Conservation (phyloP, 2,329 filamentous ascomycete genomes). For the Arthroderma sp. region DNA sequence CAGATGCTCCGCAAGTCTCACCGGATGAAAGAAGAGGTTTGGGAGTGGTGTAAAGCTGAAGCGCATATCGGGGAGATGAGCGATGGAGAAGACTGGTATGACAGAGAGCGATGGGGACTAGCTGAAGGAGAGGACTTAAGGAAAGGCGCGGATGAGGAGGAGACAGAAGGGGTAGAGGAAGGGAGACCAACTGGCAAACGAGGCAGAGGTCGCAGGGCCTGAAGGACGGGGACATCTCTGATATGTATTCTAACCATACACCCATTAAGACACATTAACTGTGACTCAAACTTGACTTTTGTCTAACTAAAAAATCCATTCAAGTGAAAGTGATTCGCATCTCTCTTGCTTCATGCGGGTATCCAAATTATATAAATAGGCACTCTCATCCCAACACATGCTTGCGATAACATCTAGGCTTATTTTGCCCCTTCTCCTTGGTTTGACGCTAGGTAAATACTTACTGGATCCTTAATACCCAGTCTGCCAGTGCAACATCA, state of each 20-base stretch:
- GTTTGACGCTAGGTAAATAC: too few relatives aligned
- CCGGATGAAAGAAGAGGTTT: slow-evolving; percentile 47
- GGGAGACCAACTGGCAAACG: slow-evolving; percentile 30
- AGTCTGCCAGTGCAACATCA: too few relatives aligned
- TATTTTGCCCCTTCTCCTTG: too few relatives aligned
- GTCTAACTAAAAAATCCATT: too few relatives aligned
- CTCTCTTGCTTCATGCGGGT: too few relatives aligned
- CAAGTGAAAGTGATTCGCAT: too few relatives aligned
- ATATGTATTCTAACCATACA: neutral
- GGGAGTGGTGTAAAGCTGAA: slow-evolving; percentile 50
- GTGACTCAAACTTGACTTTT: too few relatives aligned
- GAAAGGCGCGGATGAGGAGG: slow-evolving; percentile 51
- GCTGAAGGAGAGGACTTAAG: slow-evolving; percentile 42
- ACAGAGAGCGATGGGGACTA: slow-evolving; percentile 50
- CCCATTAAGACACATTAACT: too few relatives aligned
- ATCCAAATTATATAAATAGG: too few relatives aligned
- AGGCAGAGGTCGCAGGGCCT: slow-evolving; percentile 29
- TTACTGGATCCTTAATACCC: too few relatives aligned
- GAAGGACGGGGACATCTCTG: slow-evolving; percentile 2
- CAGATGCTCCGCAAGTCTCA: slow-evolving; percentile 47
- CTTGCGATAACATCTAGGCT: too few relatives aligned
- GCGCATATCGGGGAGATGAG: slow-evolving; percentile 54
- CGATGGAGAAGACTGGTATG: slow-evolving; percentile 58
- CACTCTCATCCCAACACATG: too few relatives aligned
- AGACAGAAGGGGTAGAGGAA: slow-evolving; percentile 41